Conservation (phyloP, 2,329 filamentous ascomycete species). For the Phoma sp. region DNA sequence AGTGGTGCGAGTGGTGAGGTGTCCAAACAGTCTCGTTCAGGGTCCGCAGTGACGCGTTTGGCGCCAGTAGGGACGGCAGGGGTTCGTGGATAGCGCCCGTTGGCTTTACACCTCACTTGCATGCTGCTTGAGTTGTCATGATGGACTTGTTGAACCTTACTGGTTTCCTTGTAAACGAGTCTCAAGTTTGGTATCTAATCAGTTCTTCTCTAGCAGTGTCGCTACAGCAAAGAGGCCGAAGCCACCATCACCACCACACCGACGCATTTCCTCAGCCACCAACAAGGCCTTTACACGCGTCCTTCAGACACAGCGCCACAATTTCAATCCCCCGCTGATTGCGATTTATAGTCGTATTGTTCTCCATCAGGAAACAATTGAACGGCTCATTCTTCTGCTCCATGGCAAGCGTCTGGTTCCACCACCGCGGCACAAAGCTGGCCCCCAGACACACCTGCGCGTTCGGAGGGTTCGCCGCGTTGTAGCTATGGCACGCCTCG, state of each 20-base stretch:
- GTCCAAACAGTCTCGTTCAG: constrained; percentile 17
- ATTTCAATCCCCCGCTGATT: background rate
- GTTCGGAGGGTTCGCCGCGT: background rate
- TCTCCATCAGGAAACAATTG: background rate
- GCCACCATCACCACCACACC: background rate
- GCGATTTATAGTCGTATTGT: background rate
- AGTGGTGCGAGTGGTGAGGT: constrained; percentile 1
- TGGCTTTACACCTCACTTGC: background rate
- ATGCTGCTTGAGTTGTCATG: background rate
- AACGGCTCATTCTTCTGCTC: background rate
- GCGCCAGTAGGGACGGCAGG: constrained; percentile 1
- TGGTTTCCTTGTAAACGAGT: too few relatives aligned
- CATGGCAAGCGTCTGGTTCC: constrained; percentile 1
- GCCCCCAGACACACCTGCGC: background rate
- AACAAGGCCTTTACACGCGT: background rate
- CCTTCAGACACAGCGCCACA: background rate
- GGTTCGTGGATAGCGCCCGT: background rate
- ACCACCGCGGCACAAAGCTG: constrained; percentile 3
- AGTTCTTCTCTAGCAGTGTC: too few relatives aligned
- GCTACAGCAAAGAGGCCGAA: background rate
- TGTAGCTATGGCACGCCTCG: constrained; percentile 1
- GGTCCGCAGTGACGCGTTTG: constrained; percentile 28
- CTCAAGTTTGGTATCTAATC: background rate
- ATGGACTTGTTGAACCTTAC: too few relatives aligned
- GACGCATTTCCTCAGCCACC: background rate